phyloP scores from a whole-genome alignment of 2,329 filamentous ascomycete genomes.

The Trichoderma simmonsii region DNA sequence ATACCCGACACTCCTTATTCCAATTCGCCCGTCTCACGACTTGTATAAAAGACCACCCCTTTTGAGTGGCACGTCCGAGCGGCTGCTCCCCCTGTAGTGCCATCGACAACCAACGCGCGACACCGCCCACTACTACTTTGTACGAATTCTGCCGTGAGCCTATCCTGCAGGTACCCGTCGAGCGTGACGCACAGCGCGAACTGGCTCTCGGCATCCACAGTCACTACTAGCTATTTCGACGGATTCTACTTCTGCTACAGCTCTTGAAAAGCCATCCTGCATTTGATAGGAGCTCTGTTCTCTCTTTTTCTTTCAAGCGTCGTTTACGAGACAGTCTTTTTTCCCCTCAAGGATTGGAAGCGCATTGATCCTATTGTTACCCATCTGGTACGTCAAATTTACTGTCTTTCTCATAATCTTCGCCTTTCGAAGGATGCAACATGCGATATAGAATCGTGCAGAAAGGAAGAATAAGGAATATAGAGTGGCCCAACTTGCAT shows the following conservation, averaged over 20 bases:
- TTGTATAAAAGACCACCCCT: not conserved
- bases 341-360: not conserved
- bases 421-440: not conserved
- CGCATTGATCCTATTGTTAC: not conserved
- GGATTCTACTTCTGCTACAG: not conserved
- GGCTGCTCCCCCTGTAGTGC: constrained; percentile 20
- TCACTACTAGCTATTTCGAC: not conserved
- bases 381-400: constrained; percentile 1
- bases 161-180: constrained; percentile 28
- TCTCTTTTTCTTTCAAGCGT: not conserved
- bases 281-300: not conserved
- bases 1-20: constrained; percentile 14
- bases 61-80: constrained; percentile 2
- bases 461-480: not conserved
- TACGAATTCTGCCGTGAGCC: constrained; percentile 27
- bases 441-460: not conserved
- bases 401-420: not conserved
- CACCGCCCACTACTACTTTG: constrained; percentile 13
- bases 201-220: not conserved
- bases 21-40: not conserved
- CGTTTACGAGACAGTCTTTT: not conserved
- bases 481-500: not conserved
- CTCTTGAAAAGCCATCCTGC: not conserved
- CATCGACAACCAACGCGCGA: constrained; percentile 18
- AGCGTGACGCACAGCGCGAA: constrained; percentile 24